Base-by-base conservation (phyloP, 768 basidiomycete species). In the Lactarius indigo region DNA sequence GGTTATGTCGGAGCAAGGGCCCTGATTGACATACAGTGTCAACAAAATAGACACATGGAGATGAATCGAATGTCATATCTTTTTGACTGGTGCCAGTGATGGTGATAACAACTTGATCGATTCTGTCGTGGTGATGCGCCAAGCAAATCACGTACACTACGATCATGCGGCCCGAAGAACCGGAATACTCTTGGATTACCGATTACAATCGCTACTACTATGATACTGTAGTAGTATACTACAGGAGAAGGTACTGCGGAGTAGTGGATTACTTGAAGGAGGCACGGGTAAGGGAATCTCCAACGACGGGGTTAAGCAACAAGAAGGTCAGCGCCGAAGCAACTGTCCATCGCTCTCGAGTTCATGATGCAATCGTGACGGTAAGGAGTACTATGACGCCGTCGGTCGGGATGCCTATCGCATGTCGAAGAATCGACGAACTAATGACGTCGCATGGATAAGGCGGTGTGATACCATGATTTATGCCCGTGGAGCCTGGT, bases 401-500 rank as follows among this genome's bases (percentile, higher is more conserved):
- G 23, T 71, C 70, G 15, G 20, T 62, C 15, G 65, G 9, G 17
- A 69, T 69, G 6, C 65, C 70, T 71, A 39, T 39, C 18, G n/a
- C 42, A 26, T 15, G 35, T 17, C 8, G n/a, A n/a, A n/a, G 23
- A 26, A 28, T 17, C 12, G 30, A 26, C 50, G 5, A 61, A 44
- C 17, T n/a, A 30, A 12, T 15, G 10, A 35, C 17, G 20, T 33
- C 59, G 26, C 17, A 12, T 7, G 28, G n/a, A 44, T 47, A 17
- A 39, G 13, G n/a, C 15, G 15, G 39, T 8, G 47, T 17, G 31
- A 39, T 61, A 85, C 84, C 82, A 33, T 84, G 84, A 62, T 86
- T 84, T 18, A 85, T 69, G 4, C 87, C 85, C 1, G 72, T 59
- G 31, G 78, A 75, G 6, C 88, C 88, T 5, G 83, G 68, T 3